Conservation (phyloP, 768 basidiomycete species). For the Kondoa subrosea region DNA sequence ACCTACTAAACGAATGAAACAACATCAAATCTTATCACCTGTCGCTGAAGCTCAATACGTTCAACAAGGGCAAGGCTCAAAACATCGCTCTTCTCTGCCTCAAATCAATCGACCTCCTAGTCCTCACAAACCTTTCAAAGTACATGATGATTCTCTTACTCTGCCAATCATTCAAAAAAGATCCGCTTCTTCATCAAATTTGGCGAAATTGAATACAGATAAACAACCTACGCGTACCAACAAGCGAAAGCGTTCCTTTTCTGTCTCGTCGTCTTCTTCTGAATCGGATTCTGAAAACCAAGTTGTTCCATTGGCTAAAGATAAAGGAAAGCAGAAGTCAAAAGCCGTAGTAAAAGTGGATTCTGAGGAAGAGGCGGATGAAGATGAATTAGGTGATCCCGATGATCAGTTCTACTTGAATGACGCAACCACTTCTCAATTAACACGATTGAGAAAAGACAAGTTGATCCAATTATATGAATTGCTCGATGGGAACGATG, state of each 20-base stretch:
- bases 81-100: background rate
- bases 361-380: background rate
- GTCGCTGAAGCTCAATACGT: background rate
- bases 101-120: background rate
- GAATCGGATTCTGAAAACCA: no score
- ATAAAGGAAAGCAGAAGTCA: no score
- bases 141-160: background rate
- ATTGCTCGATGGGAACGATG: background rate
- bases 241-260: no score
- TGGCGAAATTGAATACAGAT: no score
- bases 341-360: no score
- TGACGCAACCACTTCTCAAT: background rate
- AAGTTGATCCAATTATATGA: slow-evolving; percentile 1
- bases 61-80: no score
- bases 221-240: no score
- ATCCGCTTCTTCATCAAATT: no score
- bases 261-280: no score
- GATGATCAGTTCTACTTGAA: slow-evolving; percentile 7
- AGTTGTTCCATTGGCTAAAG: no score
- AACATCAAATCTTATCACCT: background rate
- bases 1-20: background rate
- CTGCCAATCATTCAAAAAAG: background rate
- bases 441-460: background rate
- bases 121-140: background rate
- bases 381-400: slow-evolving; percentile 7